phyloP scores from a whole-genome alignment of 257 asterid genomes.

The Cinchona pubescens region DNA sequence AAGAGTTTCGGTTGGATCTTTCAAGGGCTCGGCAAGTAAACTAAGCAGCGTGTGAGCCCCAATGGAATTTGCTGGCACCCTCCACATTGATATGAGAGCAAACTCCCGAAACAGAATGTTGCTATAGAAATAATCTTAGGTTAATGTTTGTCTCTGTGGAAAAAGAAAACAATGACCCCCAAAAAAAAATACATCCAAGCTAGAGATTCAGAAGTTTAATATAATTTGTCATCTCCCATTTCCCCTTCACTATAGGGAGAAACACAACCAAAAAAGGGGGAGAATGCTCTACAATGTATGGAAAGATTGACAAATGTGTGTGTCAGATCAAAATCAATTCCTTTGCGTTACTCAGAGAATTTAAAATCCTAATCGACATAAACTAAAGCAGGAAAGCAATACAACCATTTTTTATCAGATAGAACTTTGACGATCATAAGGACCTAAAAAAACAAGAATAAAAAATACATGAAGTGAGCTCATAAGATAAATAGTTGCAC shows the following conservation, averaged over 20 bases:
- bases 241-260: not conserved
- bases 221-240: not conserved
- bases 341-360: not conserved
- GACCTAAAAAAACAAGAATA: not conserved
- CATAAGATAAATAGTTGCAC: not conserved
- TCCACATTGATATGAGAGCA: slow-evolving; percentile 96
- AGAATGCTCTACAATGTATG: too few species aligned
- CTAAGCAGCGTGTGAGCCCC: slow-evolving; percentile 94
- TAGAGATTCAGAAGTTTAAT: not conserved
- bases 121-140: slow-evolving; percentile 46
- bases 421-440: not conserved
- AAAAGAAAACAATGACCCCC: not conserved
- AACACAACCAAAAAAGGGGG: not conserved
- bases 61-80: slow-evolving; percentile 86
- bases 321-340: not conserved
- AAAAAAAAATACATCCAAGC: not conserved
- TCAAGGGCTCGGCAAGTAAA: slow-evolving; percentile 96
- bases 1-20: slow-evolving; percentile 61
- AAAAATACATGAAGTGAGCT: not conserved
- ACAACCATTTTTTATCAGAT: not conserved
- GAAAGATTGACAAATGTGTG: slow-evolving; percentile 8
- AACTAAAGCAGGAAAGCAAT: not conserved
- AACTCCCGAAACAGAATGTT: slow-evolving; percentile 93
- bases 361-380: not conserved
- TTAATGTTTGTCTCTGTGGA: slow-evolving; percentile 12